Percentiles rank a stretch among this genome's conserved stretches.
Conservation (phyloP, 225 moss, liverwort and hornwort genomes). For the Marchantia paleacea region DNA sequence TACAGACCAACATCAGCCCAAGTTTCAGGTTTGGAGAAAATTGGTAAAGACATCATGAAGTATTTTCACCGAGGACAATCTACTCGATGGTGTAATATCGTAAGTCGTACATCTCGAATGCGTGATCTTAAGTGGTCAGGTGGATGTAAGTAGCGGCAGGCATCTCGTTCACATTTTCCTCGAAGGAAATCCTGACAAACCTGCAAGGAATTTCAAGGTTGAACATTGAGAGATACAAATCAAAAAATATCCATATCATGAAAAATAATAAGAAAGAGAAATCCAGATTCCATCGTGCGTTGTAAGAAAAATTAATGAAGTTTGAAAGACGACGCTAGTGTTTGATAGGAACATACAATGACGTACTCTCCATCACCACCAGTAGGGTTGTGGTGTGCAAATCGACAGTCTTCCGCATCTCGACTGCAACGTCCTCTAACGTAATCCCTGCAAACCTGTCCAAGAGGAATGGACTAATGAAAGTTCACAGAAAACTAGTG, state of each 20-base stretch:
- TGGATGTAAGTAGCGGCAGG: slow-evolving; percentile 52
- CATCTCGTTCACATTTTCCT: slow-evolving; percentile 53
- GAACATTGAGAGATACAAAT: background rate
- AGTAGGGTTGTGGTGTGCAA: slow-evolving; percentile 49
- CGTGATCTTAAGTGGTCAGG: slow-evolving; percentile 47
- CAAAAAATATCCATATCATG: background rate
- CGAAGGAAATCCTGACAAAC: slow-evolving; percentile 51
- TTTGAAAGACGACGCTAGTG: background rate
- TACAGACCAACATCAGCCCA: slow-evolving; percentile 13
- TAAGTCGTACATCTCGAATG: slow-evolving; percentile 47
- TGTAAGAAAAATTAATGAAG: background rate
- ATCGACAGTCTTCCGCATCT: slow-evolving; percentile 51
- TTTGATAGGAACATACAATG: slow-evolving; percentile 34
- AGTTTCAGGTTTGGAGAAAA: background rate
- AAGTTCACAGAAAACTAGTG: background rate
- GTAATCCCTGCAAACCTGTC: slow-evolving; percentile 50
- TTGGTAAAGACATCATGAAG: background rate
- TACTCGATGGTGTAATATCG: background rate
- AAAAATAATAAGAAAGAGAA: background rate
- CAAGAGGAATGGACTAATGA: background rate
- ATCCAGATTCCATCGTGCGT: background rate
- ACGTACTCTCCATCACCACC: slow-evolving; percentile 55
- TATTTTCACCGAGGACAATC: background rate
- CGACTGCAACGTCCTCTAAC: slow-evolving; percentile 47
- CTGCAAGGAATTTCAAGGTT: slow-evolving; percentile 10